Evolutionary conservation across 2,329 filamentous ascomycete species (phyloP), one percentile per base, ranked within the genome.

Genomic region (Aspergillus aculeatus): DNA sequence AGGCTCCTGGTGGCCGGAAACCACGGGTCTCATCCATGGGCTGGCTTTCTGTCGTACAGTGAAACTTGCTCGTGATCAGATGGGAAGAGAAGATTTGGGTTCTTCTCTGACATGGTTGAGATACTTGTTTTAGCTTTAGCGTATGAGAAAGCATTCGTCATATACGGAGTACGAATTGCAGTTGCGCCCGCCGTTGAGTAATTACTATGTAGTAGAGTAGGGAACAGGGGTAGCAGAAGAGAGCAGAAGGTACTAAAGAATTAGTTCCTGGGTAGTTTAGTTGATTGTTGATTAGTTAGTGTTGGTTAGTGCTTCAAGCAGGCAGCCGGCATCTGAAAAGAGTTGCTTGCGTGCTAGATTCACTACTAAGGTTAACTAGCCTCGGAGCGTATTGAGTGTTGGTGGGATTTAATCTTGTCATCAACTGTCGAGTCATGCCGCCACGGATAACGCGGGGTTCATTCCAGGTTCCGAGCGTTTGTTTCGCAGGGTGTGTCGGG

Each of bases 71-170:
- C 51, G 53, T 55, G 53, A 48, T 55, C 53, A 48, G 26, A 26
- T 48, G 53, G 19, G 21, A 23, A 31, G 14, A 14, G 41, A 29
- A 31, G 44, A 23, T 47, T 55, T 48, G 53, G 53, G 53, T 55
- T 55, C 53, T 35, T 23, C 26, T 41, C 32, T 35, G 26, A 55
- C 53, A 48, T 47, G 53, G 53, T 48, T 48, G 53, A 19, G 41
- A 12, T 29, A 21, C 38, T 9, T 29, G 21, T 55, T 54, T 55
- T 55, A 44, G 41, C 53, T 48, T 55, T 55, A 48, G 47, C 53
- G 44, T 44, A 55, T 47, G 53, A 47, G 53, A 35, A 4, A 55
- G 38, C 32, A 44, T 55, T 55, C 53, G 53, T 55, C 53, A 55
- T 55, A 48, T 47, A 53, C 38, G 38, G 16, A 41, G 32, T 47